Evolutionary conservation across 176 grass and related monocot species (phyloP).

Genomic region (Oropetium thomaeum): DNA sequence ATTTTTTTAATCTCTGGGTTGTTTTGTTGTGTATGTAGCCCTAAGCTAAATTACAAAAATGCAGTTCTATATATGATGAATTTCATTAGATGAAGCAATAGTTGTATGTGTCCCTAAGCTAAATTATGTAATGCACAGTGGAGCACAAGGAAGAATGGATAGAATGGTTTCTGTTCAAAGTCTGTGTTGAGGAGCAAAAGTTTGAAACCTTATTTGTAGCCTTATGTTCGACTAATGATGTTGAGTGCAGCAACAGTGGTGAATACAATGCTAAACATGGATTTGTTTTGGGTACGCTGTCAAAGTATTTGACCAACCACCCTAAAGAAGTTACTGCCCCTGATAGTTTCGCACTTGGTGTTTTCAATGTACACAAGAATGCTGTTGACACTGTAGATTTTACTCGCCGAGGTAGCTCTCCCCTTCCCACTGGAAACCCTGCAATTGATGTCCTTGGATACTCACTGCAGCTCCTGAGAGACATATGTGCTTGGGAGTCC

Average conservation of each 20-base stretch:
- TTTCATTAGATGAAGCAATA: too few relatives aligned
- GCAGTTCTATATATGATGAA: too few relatives aligned
- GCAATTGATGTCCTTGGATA: constrained; percentile 76
- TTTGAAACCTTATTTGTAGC: constrained; percentile 52
- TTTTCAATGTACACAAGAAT: constrained; percentile 57
- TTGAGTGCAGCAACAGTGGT: background rate
- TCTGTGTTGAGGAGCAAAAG: constrained; percentile 68
- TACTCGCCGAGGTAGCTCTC: constrained; percentile 36
- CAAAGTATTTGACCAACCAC: constrained; percentile 68
- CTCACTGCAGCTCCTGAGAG: constrained; percentile 69
- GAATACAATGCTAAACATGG: constrained; percentile 48
- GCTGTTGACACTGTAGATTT: constrained; percentile 62
- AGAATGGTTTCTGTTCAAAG: constrained; percentile 88
- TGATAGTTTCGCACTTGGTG: constrained; percentile 50
- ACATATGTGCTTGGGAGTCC: constrained; percentile 82
- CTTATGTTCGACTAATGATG: constrained; percentile 45
- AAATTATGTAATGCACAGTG: constrained; percentile 54
- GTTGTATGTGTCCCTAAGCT: constrained; percentile 8
- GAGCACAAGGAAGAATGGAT: constrained; percentile 87
- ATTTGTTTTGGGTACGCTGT: constrained; percentile 65
- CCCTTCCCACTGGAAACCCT: constrained; percentile 58
- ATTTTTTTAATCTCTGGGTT: background rate
- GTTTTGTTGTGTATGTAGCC: background rate
- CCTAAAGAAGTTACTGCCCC: constrained; percentile 62
- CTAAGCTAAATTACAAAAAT: constrained; percentile 19